phyloP scores from a whole-genome alignment of 345 rosid species.

The Salix purpurea region DNA sequence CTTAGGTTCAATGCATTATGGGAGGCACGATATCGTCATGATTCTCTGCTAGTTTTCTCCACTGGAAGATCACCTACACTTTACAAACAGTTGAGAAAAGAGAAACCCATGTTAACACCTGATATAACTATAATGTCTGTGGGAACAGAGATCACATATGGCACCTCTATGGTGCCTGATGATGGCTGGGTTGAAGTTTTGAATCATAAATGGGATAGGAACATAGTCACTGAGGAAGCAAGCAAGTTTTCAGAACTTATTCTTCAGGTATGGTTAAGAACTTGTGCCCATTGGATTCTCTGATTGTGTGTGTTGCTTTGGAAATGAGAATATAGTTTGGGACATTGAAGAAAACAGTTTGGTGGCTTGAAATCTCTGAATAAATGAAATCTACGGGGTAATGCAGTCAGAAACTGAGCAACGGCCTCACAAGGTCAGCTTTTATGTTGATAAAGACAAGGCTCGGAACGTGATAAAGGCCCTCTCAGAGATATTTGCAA shows the following conservation, averaged over 20 bases:
- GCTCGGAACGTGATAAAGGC: conserved; percentile 60
- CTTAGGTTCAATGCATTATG: conserved; percentile 79
- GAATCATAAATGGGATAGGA: conserved; percentile 78
- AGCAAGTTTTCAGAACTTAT: conserved; percentile 72
- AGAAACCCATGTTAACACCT: conserved; percentile 84
- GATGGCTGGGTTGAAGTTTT: conserved; percentile 83
- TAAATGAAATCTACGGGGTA: conserved; percentile 13
- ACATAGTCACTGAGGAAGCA: conserved; percentile 66
- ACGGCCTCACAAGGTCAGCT: conserved; percentile 89
- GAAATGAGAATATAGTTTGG: not conserved
- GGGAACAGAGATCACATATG: conserved; percentile 97
- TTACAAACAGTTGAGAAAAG: conserved; percentile 49
- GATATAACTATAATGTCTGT: conserved; percentile 96
- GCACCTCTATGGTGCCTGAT: conserved; percentile 78
- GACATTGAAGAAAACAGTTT: not conserved
- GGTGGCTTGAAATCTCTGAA: conserved; percentile 5
- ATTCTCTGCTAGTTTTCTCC: conserved; percentile 74
- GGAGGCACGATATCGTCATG: conserved; percentile 71
- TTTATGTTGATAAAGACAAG: conserved; percentile 72
- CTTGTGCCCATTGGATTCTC: not conserved
- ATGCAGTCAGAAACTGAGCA: conserved; percentile 87
- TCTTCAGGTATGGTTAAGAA: conserved; percentile 64
- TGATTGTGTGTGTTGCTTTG: conserved; percentile 1
- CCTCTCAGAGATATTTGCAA: conserved; percentile 53
- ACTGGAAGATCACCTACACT: conserved; percentile 70